A percentile compares a stretch with the other conserved stretches of the same genome.
phyloP scores from a whole-genome alignment of 2,329 filamentous ascomycete species.

The Penicillium paneum region DNA sequence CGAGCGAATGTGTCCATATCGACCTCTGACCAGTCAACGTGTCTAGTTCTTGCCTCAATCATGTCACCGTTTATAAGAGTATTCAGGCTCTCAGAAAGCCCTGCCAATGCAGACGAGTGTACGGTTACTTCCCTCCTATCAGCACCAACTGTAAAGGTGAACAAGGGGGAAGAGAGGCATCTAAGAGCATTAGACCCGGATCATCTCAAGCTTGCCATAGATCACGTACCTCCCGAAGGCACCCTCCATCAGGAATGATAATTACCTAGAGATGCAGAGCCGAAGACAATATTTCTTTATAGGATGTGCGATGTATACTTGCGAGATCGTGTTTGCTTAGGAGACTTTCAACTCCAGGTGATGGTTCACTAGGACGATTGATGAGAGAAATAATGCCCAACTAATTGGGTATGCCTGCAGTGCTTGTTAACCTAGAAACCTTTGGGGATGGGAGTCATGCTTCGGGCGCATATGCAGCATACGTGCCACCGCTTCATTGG shows the following conservation, averaged over 20 bases:
- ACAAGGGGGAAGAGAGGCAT: background rate
- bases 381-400: too few relatives aligned
- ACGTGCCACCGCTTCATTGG: too few relatives aligned
- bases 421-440: too few relatives aligned
- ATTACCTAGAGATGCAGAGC: background rate
- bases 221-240: background rate
- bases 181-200: background rate
- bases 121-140: background rate
- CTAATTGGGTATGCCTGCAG: too few relatives aligned
- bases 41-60: background rate
- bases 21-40: background rate
- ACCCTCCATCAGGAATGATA: background rate
- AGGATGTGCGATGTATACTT: too few relatives aligned
- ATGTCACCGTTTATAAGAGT: background rate
- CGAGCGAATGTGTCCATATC: background rate
- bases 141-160: background rate
- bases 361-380: too few relatives aligned
- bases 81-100: background rate
- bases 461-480: too few relatives aligned
- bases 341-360: too few relatives aligned
- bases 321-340: too few relatives aligned
- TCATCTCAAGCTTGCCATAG: too few relatives aligned
- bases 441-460: too few relatives aligned
- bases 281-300: background rate
- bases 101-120: background rate